Base-by-base conservation (phyloP, 2,329 filamentous ascomycete species). In the Penicillium sp. region DNA sequence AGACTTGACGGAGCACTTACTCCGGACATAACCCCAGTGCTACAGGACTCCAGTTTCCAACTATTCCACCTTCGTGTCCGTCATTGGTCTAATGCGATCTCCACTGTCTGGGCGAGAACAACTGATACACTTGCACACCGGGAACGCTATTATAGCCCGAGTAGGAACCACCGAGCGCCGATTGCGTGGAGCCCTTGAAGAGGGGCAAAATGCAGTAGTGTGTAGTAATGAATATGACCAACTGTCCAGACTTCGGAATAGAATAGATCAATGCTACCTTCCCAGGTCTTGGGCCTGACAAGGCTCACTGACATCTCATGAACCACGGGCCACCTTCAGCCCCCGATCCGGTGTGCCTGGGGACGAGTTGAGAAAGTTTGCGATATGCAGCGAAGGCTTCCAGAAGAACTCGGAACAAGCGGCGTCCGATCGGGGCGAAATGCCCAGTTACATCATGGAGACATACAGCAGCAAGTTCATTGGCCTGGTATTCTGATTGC, bases 321-420 rank as follows among this genome's bases (percentile, higher is more conserved):
- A 48, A 35, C 45, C 45, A 37, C 20, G 45, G 45, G 25, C 45
- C 12, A 4, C 8, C 12, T 15, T 18, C 14, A 35, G 29, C 33
- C 45, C 45, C 31, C 45, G 45, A 22, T 35, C 45, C n/a, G 35
- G 25, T 18, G 46, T 49, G 23, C 46, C 46, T 49, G 31, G 33
- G 27, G 18, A 37, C 2, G 18, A n/a, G n/a, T 3, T 18, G 20
- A n/a, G 7, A 40, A 49, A 18, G 22, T 49, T 49, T 49, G 14
- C 46, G 33, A 22, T 15, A 45, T 72, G 70, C 70, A 70, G 53
- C 67, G 69, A 72, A 73, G 59, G 29, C 43, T 73, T 73, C 70
- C 67, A 71, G 70, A 73, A 72, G 8, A 25, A 25, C 27, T 9
- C 27, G 18, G 27, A 47, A 5, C 11, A 22, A 33, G 27, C 45